Percentiles rank a stretch among this genome's conserved stretches.
phyloP scores from a whole-genome alignment of 2,329 filamentous ascomycete genomes.

The Penicillium sp. region DNA sequence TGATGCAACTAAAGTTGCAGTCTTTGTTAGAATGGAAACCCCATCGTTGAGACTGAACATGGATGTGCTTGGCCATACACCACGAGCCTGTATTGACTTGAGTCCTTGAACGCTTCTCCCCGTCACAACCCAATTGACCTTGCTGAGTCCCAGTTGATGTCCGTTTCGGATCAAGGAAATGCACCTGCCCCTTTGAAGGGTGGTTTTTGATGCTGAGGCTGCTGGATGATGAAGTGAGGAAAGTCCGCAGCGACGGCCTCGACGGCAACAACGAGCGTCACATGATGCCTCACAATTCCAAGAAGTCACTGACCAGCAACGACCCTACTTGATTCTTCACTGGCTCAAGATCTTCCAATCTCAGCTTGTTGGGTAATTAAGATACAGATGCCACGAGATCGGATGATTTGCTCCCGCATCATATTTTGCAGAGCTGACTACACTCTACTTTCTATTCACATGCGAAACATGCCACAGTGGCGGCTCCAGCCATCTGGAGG shows the following conservation, averaged over 20 bases:
- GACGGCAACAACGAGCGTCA: constrained; percentile 14
- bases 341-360: background rate
- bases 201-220: background rate
- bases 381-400: background rate
- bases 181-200: background rate
- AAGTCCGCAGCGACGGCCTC: background rate
- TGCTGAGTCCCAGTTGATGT: background rate
- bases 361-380: background rate
- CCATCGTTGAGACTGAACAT: background rate
- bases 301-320: background rate
- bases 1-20: background rate
- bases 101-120: background rate
- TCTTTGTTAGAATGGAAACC: background rate
- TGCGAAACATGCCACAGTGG: background rate
- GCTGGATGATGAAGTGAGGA: background rate
- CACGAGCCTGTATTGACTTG: constrained; percentile 2
- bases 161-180: no score
- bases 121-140: background rate
- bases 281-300: constrained; percentile 15
- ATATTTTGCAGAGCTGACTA: background rate
- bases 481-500: background rate
- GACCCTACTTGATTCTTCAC: background rate
- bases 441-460: background rate
- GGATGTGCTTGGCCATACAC: background rate
- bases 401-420: background rate